Base-by-base conservation (phyloP, 129 eudicot genomes). In the Tanacetum coccineum region DNA sequence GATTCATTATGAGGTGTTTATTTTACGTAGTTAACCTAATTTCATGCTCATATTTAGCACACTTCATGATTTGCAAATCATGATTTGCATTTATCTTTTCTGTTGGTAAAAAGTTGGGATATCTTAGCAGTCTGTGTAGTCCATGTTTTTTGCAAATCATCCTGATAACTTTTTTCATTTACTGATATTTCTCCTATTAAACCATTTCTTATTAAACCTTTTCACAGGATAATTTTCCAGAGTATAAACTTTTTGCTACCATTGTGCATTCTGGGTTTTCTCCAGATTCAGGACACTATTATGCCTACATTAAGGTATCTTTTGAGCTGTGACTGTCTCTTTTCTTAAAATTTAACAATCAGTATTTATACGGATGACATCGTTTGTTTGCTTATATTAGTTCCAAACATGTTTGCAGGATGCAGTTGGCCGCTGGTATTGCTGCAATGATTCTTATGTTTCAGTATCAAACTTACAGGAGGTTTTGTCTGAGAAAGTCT, bases 281-380 rank as follows among this genome's bases (percentile, higher is more conserved):
- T 42, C 93, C 96, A 4, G 97, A n/a, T n/a, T 89, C 99, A 39
- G 99, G 99, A 50, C 99, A 94, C 79, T 94, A 89, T 74, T 94
- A 89, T 67, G 97, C 99, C 36, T n/a, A 86, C 78, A 84, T 94
- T 79, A 94, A 94, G 99, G 97, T 94, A 59, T 62, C n/a, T 70
- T 54, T 48, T 36, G 6, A 30, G 21, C 32, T 42, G 8, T 69
- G 48, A 48, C 18, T 48, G 36, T 48, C 3, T 49, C 0, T 10
- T 49, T 13, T 3, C 13, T n/a, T n/a, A n/a, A n/a, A 13, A 9
- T 12, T 18, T 36, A 1, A 36, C 20, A 14, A 45, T 59, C 4
- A 12, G 13, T 5, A 19, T 63, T 48, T 53, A 28, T 44, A 47
- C 3, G 4, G 4, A 22, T 26, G 47, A 48, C 62, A 50, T 67